Evolutionary conservation across 306 rosid genomes (phyloP), one percentile per base, ranked within the genome.

Genomic region (Prunus armeniaca): DNA sequence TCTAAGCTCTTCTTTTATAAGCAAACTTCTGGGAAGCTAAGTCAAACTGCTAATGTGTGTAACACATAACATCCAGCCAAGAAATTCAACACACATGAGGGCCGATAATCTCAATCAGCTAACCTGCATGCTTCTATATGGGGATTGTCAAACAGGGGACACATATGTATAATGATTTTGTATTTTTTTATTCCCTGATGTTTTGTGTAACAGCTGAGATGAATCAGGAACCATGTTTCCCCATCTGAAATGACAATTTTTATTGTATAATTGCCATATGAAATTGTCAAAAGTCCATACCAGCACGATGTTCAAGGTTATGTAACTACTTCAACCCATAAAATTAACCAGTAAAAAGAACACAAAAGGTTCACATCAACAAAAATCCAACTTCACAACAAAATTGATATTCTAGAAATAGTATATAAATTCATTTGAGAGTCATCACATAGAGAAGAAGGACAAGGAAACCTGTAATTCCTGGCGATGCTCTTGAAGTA

Each of bases 401-500:
- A 34, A 71, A 51, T n/a, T 13, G 14, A 30, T 4, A 12, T 11
- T 56, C 52, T 4, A 22, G n/a, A 56, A 2, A 57, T 6, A 20
- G 24, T 22, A 22, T 22, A 22, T 22, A 22, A 22, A 22, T 22
- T 22, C 24, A 22, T 22, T 22, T 22, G 24, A 22, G 24, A 22
- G 24, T 22, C 24, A 22, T 22, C 24, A 22, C 24, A 22, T 0
- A 22, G 24, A 22, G 24, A 22, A 25, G 2, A 12, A 22, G n/a
- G 27, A 68, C 6, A 77, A 1, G 69, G 27, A 11, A 80, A 92
- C 97, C 67, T 46, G 76, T 56, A 89, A 75, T 34, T 85, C 79
- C 17, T 81, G 73, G 34, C 78, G 85, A 76, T 86, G 89, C 24
- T 81, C 82, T 73, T 87, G 85, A 82, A 92, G 96, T 55, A 92